Evolutionary conservation across 352 stramenopile genomes (phyloP).

Genomic region (Plasmopara viticola): DNA sequence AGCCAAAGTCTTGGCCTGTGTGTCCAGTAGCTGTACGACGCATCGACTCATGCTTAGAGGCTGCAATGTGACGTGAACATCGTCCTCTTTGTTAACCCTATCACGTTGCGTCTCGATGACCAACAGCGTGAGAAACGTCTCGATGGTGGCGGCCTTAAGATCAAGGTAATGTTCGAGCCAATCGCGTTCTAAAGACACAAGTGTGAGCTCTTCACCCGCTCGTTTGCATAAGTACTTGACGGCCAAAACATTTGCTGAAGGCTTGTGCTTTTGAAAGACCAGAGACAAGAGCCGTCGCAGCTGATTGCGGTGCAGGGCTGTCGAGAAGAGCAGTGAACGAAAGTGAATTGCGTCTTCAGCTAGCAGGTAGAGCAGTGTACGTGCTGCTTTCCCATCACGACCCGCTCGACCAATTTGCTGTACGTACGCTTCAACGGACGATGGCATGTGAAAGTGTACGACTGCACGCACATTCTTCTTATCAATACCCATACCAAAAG

Average conservation of each 20-base stretch:
- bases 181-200: constrained; percentile 46
- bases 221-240: constrained; percentile 17
- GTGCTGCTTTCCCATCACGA: constrained; percentile 86
- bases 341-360: constrained; percentile 62
- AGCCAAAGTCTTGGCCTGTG: constrained; percentile 33
- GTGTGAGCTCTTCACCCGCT: constrained; percentile 11
- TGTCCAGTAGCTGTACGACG: constrained; percentile 47
- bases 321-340: constrained; percentile 65
- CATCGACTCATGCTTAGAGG: constrained; percentile 52
- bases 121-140: constrained; percentile 73
- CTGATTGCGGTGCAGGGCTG: constrained; percentile 51
- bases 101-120: constrained; percentile 26
- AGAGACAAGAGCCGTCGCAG: constrained; percentile 38
- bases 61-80: constrained; percentile 27
- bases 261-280: constrained; percentile 25
- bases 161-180: constrained; percentile 61
- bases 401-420: constrained; percentile 95
- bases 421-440: constrained; percentile 98
- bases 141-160: constrained; percentile 64
- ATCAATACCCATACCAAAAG: constrained; percentile 98
- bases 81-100: constrained; percentile 5
- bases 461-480: constrained; percentile 97
- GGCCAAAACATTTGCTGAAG: constrained; percentile 14
- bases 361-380: constrained; percentile 55
- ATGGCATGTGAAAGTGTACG: constrained; percentile 95